These are phyloP conservation scores for Triticum urartu DNA, from an alignment of 176 grass and related monocot species.

Conservation along the genomic window DNA sequence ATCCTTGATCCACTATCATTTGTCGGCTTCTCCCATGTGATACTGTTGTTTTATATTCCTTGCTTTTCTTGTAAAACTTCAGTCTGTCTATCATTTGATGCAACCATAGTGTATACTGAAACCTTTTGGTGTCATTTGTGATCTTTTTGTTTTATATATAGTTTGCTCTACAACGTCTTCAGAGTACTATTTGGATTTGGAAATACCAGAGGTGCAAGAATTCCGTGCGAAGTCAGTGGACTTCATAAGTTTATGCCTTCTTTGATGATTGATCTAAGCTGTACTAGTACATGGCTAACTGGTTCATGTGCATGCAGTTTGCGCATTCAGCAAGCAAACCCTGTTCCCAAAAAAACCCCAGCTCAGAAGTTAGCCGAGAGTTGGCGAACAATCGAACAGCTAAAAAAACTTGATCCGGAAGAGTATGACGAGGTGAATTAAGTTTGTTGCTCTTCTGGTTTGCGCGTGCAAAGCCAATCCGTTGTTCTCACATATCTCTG, in stretches of 20 bases:
- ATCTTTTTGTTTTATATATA: not conserved
- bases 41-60: not conserved
- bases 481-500: not conserved
- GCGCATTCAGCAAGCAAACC: constrained; percentile 1
- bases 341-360: not conserved
- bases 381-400: not conserved
- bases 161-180: constrained; percentile 19
- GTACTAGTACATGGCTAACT: not conserved
- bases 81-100: not conserved
- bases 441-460: not conserved
- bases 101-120: not conserved
- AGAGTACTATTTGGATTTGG: constrained; percentile 6
- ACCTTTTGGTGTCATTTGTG: not conserved
- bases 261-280: not conserved
- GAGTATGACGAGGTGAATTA: not conserved
- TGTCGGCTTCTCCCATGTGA: not conserved
- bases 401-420: not conserved
- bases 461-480: not conserved
- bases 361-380: not conserved
- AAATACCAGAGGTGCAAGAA: not conserved
- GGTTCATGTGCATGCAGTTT: not conserved
- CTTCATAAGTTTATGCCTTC: not conserved
- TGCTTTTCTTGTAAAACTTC: not conserved
- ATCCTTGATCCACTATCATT: not conserved
- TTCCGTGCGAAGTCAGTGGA: not conserved